A percentile compares a stretch with the other conserved stretches of the same genome.
These are phyloP conservation scores for Silene latifolia DNA, from an alignment of 148 eudicot genomes.

Conservation along the genomic window DNA sequence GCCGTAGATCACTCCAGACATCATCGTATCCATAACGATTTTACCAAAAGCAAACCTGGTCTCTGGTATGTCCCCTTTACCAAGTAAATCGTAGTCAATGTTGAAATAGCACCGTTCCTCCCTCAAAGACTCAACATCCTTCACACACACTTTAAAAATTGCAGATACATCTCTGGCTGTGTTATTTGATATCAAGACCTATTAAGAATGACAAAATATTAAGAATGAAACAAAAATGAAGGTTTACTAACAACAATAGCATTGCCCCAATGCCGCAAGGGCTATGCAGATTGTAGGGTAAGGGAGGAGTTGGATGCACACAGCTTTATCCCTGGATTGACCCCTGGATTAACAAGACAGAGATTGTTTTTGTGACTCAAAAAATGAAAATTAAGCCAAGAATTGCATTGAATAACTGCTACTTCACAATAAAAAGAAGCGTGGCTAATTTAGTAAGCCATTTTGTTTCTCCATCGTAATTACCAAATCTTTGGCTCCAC, in stretches of 20 bases:
- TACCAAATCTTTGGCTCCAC: too few relatives aligned
- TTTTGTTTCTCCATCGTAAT: too few relatives aligned
- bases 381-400: too few relatives aligned
- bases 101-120: slow-evolving; percentile 21
- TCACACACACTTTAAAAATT: slow-evolving; percentile 33
- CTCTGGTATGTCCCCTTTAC: slow-evolving; percentile 42
- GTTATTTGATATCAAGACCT: slow-evolving; percentile 43
- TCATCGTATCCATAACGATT: slow-evolving; percentile 55
- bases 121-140: slow-evolving; percentile 24
- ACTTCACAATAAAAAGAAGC: too few relatives aligned
- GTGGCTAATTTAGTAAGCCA: too few relatives aligned
- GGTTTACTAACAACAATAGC: neutral
- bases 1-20: slow-evolving; percentile 15
- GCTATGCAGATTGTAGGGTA: neutral
- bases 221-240: neutral
- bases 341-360: neutral
- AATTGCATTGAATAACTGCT: too few relatives aligned
- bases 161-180: slow-evolving; percentile 22
- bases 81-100: slow-evolving; percentile 49
- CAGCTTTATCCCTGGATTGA: too few relatives aligned
- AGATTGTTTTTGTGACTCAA: neutral
- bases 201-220: too few relatives aligned
- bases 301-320: neutral
- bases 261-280: neutral
- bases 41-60: slow-evolving; percentile 64